Percentiles rank a stretch among this genome's conserved stretches.
These are phyloP conservation scores for Spathaspora sp. DNA, from an alignment of 1,139 yeast genomes.

Conservation along the genomic window DNA sequence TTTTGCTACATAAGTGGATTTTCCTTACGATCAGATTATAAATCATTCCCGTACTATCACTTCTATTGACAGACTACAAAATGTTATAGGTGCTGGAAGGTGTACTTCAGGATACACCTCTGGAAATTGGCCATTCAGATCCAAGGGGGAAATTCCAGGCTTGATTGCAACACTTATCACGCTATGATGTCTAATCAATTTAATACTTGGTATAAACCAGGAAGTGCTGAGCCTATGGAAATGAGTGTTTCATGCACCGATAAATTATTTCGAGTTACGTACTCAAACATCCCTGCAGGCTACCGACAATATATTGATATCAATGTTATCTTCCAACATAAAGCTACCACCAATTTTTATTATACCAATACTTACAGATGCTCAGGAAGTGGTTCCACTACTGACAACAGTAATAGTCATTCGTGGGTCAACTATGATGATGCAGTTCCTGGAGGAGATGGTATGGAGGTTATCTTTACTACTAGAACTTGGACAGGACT, in stretches of 20 bases:
- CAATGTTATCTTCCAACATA: too few relatives aligned
- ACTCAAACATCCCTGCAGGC: constrained; percentile 29
- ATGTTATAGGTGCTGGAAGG: constrained; percentile 18
- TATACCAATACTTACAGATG: too few relatives aligned
- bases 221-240: constrained; percentile 6
- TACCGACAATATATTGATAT: constrained; percentile 28
- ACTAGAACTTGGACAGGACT: too few relatives aligned
- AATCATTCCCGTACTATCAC: constrained; percentile 16
- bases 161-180: constrained; percentile 24
- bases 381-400: too few relatives aligned
- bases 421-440: too few relatives aligned
- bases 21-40: constrained; percentile 9
- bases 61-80: constrained; percentile 16
- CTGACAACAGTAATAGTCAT: too few relatives aligned
- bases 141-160: background rate
- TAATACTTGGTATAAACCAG: constrained; percentile 25
- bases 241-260: constrained; percentile 17
- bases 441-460: too few relatives aligned
- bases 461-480: too few relatives aligned
- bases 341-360: too few relatives aligned
- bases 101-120: constrained; percentile 25
- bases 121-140: constrained; percentile 24
- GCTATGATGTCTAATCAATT: constrained; percentile 21
- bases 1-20: constrained; percentile 13
- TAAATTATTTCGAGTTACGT: constrained; percentile 14